Percentiles rank a stretch among this genome's conserved stretches.
phyloP scores from a whole-genome alignment of 192 early-diverging fungal genomes.

The Coemansia sp. region DNA sequence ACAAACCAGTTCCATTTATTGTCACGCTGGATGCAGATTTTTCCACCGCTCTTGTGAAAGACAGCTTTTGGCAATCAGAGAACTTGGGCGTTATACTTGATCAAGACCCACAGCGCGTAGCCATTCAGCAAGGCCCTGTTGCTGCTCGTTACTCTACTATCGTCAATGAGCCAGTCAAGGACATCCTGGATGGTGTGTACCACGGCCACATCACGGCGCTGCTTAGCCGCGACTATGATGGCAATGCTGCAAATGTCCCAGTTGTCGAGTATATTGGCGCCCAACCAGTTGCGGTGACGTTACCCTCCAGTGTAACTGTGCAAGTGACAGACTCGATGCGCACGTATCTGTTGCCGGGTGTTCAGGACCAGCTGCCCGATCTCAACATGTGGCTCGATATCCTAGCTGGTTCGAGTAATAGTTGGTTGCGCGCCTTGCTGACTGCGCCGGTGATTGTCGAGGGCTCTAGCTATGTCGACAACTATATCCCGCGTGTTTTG shows the following conservation, averaged over 20 bases:
- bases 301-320: constrained; percentile 2
- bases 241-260: constrained; percentile 66
- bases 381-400: constrained; percentile 64
- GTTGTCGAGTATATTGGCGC: constrained; percentile 75
- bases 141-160: constrained; percentile 73
- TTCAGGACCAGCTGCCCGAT: constrained; percentile 11
- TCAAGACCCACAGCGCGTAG: constrained; percentile 81
- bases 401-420: constrained; percentile 68
- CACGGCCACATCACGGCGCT: constrained; percentile 74
- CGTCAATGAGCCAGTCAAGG: constrained; percentile 85
- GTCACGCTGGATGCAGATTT: constrained; percentile 86
- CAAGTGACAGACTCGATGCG: background rate
- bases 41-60: constrained; percentile 88
- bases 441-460: constrained; percentile 74
- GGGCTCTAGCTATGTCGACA: constrained; percentile 61
- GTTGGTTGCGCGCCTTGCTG: constrained; percentile 85
- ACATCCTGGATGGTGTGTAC: constrained; percentile 88
- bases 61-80: constrained; percentile 89
- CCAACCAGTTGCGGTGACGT: background rate
- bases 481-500: constrained; percentile 62
- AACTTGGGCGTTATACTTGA: constrained; percentile 81
- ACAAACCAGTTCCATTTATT: constrained; percentile 91
- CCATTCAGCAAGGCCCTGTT: constrained; percentile 89
- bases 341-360: constrained; percentile 11
- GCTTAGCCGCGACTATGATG: constrained; percentile 71